These are phyloP conservation scores for Dictyophora rubrovolvata DNA, from an alignment of 768 basidiomycete species.

Conservation along the genomic window DNA sequence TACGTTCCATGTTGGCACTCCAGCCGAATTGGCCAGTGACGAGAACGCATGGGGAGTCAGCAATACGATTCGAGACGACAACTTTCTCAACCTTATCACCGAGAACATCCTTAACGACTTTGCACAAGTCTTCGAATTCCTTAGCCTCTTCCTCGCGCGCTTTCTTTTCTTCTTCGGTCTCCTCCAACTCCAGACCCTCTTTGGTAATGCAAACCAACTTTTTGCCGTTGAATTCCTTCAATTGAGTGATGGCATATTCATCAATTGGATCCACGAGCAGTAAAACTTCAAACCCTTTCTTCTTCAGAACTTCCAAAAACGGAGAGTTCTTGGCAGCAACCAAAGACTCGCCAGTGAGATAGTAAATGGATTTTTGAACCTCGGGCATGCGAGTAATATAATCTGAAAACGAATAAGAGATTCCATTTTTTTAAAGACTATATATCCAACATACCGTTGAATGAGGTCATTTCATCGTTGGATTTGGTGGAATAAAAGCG, in stretches of 20 bases:
- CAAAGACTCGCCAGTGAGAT: slow-evolving; percentile 97
- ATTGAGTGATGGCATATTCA: slow-evolving; percentile 95
- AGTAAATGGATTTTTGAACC: slow-evolving; percentile 98
- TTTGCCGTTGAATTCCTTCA: slow-evolving; percentile 98
- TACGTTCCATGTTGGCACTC: slow-evolving; percentile 99
- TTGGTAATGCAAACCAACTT: slow-evolving; percentile 97
- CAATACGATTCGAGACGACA: slow-evolving; percentile 93
- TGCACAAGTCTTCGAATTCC: slow-evolving; percentile 81
- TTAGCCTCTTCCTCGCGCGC: slow-evolving; percentile 75
- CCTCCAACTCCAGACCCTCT: slow-evolving; percentile 98
- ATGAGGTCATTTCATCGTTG: slow-evolving; percentile 78
- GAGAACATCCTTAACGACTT: slow-evolving; percentile 94
- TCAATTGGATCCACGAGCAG: slow-evolving; percentile 98
- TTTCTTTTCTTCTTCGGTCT: slow-evolving; percentile 97
- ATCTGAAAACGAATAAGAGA: slow-evolving; percentile 37
- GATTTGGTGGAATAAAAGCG: slow-evolving; percentile 98
- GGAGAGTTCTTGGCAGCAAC: slow-evolving; percentile 86
- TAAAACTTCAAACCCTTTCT: slow-evolving; percentile 97
- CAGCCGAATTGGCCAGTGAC: slow-evolving; percentile 99
- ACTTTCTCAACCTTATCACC: slow-evolving; percentile 99
- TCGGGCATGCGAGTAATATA: slow-evolving; percentile 99
- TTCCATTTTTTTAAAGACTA: not conserved
- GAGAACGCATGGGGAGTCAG: slow-evolving; percentile 91
- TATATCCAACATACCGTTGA: slow-evolving; percentile 65
- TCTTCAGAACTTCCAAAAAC: slow-evolving; percentile 98